phyloP scores from a whole-genome alignment of 345 rosid species.

The Eucalyptus fibrosa region DNA sequence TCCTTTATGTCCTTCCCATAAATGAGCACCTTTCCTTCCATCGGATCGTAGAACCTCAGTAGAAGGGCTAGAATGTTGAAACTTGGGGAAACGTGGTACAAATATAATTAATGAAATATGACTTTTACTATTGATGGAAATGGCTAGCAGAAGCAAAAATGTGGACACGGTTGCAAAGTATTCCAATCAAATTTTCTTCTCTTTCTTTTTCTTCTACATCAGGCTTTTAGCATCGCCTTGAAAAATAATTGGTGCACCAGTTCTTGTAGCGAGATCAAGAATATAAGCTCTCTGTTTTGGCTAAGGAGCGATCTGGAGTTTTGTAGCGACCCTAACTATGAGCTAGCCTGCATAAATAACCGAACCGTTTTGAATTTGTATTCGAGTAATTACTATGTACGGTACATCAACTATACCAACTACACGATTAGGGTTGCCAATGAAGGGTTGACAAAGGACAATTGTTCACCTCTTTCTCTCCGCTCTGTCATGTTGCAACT shows the following conservation, averaged over 20 bases:
- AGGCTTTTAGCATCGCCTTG: not conserved
- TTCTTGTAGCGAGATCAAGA: rapidly evolving
- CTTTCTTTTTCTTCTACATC: not conserved
- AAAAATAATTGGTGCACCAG: not conserved
- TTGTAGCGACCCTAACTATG: not conserved
- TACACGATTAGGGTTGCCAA: not conserved
- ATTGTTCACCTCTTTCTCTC: not conserved
- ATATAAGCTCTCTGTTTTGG: not conserved
- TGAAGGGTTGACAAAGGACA: not conserved
- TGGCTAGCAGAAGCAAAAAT: too few species aligned
- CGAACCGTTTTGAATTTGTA: not conserved
- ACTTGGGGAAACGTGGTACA: too few species aligned
- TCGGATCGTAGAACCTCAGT: conserved; percentile 32
- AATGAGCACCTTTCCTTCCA: conserved; percentile 19
- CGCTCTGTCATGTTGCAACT: not conserved
- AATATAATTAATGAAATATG: too few species aligned
- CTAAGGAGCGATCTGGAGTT: rapidly evolving
- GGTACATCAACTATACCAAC: not conserved
- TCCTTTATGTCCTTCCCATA: conserved; percentile 19
- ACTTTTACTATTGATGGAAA: too few species aligned
- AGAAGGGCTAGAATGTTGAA: conserved; percentile 39
- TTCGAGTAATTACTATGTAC: not conserved
- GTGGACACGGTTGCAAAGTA: too few species aligned
- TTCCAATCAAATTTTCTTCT: not conserved
- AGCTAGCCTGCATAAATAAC: not conserved